phyloP scores from a whole-genome alignment of 176 grass and related monocot species.

The Melocanna baccifera region DNA sequence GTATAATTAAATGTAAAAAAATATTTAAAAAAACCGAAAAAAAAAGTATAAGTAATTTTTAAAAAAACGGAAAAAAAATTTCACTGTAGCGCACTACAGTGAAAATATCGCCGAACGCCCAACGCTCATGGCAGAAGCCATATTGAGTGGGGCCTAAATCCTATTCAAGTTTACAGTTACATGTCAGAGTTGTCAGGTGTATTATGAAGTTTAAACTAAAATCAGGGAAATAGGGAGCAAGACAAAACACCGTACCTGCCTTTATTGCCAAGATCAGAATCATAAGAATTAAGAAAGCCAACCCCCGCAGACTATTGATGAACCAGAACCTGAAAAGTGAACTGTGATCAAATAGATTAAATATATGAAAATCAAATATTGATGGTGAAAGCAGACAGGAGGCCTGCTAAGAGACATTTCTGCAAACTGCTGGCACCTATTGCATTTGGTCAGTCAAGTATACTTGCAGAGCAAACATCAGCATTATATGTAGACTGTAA shows the following conservation, averaged over 20 bases:
- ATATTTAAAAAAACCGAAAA: too few species aligned
- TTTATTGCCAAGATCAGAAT: neutral
- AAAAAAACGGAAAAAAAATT: too few species aligned
- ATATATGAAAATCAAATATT: neutral
- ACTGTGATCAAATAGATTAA: neutral
- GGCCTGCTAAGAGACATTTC: neutral
- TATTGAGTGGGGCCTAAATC: too few species aligned
- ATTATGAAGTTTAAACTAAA: neutral
- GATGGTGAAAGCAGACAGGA: neutral
- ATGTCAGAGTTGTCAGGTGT: neutral
- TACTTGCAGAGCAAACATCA: neutral
- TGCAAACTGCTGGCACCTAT: neutral
- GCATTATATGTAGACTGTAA: neutral
- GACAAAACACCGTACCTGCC: constrained; percentile 6
- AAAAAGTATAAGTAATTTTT: too few species aligned
- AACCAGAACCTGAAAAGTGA: constrained; percentile 22
- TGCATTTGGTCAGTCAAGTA: neutral
- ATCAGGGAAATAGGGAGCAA: neutral
- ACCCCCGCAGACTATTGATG: neutral
- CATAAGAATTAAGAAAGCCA: neutral
- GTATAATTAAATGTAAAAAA: too few species aligned
- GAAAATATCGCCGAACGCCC: too few species aligned
- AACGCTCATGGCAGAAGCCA: too few species aligned
- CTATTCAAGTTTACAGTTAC: neutral
- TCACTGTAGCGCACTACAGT: too few species aligned